Conservation (phyloP, 2,329 filamentous ascomycete genomes). For the Fusarium tuaranense region DNA sequence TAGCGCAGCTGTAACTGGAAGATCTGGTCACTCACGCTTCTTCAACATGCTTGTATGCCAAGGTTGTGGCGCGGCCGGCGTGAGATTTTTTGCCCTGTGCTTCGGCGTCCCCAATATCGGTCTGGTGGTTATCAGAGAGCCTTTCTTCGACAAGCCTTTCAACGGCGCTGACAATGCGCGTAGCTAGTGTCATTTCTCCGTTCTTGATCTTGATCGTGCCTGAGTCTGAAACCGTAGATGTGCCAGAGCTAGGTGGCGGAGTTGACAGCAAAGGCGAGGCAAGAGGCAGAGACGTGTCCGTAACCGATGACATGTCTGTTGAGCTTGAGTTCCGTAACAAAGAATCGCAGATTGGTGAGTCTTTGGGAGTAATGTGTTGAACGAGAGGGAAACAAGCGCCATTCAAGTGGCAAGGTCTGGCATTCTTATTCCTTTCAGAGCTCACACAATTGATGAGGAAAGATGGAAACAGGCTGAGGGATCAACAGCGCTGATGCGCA, state of each 20-base stretch:
- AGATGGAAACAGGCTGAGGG: conserved; percentile 9
- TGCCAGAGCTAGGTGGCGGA: not conserved
- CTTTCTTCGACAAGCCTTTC: not conserved
- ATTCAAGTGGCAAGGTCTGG: not conserved
- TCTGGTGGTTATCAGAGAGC: not conserved
- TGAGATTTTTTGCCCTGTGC: not conserved
- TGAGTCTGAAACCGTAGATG: not conserved
- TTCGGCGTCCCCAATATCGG: not conserved
- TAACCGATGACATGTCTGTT: not conserved
- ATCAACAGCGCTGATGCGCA: conserved; percentile 5
- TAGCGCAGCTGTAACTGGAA: not conserved
- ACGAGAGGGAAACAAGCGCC: conserved; percentile 7
- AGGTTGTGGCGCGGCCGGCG: not conserved
- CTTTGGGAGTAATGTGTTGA: conserved; percentile 7
- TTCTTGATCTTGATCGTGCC: not conserved
- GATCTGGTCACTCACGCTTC: not conserved
- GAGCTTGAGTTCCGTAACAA: not conserved
- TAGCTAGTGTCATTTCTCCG: not conserved
- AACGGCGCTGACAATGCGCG: not conserved
- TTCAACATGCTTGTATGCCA: not conserved
- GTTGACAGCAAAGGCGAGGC: not conserved
- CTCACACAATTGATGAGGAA: not conserved
- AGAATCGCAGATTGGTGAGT: not conserved
- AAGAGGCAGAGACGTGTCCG: not conserved
- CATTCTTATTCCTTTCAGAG: conserved; percentile 21